phyloP scores from a whole-genome alignment of 306 rosid species.

The Inga laurina region DNA sequence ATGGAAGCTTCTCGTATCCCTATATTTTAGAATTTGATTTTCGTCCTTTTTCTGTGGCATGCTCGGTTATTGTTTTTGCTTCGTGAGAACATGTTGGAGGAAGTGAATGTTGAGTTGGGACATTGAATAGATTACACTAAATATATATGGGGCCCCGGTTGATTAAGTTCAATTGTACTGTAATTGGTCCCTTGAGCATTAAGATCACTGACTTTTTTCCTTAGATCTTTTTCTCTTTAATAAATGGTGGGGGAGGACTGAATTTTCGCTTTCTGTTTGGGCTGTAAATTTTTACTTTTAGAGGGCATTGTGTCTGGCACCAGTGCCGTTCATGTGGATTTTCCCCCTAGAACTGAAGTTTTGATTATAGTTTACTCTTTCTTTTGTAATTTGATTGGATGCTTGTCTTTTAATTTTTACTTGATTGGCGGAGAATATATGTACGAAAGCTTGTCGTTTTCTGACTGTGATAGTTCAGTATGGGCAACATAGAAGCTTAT shows the following conservation, averaged over 20 bases:
- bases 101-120: background rate
- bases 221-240: slow-evolving; percentile 29
- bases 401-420: slow-evolving; percentile 42
- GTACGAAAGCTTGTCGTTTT: slow-evolving; percentile 32
- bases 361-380: slow-evolving; percentile 7
- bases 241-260: slow-evolving; percentile 28
- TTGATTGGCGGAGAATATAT: slow-evolving; percentile 31
- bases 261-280: background rate
- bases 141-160: background rate
- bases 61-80: slow-evolving; percentile 10
- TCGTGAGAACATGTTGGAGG: slow-evolving; percentile 6
- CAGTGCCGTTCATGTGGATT: slow-evolving; percentile 7
- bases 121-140: background rate
- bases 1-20: background rate
- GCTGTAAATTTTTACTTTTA: slow-evolving; percentile 26
- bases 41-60: background rate
- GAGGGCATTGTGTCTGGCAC: slow-evolving; percentile 16
- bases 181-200: slow-evolving; percentile 7
- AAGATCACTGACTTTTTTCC: slow-evolving; percentile 36
- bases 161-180: background rate
- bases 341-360: background rate
- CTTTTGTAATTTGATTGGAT: slow-evolving; percentile 19
- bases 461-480: slow-evolving; percentile 27
- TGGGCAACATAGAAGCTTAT: slow-evolving; percentile 11
- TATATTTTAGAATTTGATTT: slow-evolving; percentile 3